phyloP scores from a whole-genome alignment of 2,329 filamentous ascomycete species.

The Fusarium sp. region DNA sequence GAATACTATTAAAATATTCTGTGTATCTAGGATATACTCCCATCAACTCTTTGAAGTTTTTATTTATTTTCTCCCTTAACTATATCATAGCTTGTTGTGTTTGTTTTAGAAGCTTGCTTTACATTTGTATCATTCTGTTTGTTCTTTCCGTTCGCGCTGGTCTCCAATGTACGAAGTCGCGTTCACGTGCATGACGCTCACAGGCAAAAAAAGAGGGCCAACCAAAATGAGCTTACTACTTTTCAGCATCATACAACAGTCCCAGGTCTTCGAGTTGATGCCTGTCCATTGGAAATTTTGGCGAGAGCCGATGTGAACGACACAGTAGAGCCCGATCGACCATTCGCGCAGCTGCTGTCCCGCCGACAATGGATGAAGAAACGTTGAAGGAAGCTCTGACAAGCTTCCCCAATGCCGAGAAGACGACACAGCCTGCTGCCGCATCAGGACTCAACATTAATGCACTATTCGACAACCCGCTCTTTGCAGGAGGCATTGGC shows the following conservation, averaged over 20 bases:
- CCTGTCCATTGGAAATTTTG: background rate
- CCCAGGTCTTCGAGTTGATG: slow-evolving; percentile 3
- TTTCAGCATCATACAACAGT: slow-evolving; percentile 1
- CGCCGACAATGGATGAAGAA: slow-evolving; percentile 32
- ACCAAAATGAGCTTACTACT: background rate
- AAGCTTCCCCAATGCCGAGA: slow-evolving; percentile 42
- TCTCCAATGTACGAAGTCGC: too few relatives aligned
- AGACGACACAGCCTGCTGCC: slow-evolving; percentile 46
- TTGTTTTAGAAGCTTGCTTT: background rate
- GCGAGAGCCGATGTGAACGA: slow-evolving; percentile 19
- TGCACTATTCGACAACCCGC: slow-evolving; percentile 69
- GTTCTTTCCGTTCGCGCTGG: too few relatives aligned
- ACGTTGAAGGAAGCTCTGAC: slow-evolving; percentile 25
- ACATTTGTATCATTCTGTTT: background rate
- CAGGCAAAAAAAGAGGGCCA: slow-evolving; percentile 28
- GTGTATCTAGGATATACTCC: too few relatives aligned
- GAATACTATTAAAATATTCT: too few relatives aligned
- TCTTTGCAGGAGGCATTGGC: slow-evolving; percentile 80
- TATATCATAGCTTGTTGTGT: too few relatives aligned
- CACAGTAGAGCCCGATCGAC: slow-evolving; percentile 8
- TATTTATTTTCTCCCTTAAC: too few relatives aligned
- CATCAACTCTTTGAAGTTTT: too few relatives aligned
- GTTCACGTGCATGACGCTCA: slow-evolving; percentile 28
- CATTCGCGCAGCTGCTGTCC: slow-evolving; percentile 4
- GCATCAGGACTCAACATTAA: slow-evolving; percentile 59